Evolutionary conservation across 805 yeast genomes (phyloP).

Genomic region (Komagataella phaffii): DNA sequence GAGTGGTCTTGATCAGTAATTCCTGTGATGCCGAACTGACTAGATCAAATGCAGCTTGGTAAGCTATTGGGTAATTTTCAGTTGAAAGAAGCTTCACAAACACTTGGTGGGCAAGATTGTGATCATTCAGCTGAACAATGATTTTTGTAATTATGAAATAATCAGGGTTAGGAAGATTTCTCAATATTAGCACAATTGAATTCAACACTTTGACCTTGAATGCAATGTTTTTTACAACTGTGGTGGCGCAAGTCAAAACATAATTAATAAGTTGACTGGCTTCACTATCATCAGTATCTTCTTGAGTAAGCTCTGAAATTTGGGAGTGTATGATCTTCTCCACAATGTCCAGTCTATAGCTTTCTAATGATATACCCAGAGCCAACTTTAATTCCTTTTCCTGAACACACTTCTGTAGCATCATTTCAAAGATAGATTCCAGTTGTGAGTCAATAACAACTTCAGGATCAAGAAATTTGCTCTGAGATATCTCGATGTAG

Average conservation of each 20-base stretch:
- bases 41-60: slow-evolving; percentile 90
- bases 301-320: slow-evolving; percentile 21
- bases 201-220: slow-evolving; percentile 58
- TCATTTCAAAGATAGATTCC: slow-evolving; percentile 62
- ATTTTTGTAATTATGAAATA: slow-evolving; percentile 77
- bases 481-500: slow-evolving; percentile 56
- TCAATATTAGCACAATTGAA: slow-evolving; percentile 46
- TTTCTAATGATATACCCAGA: slow-evolving; percentile 82
- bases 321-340: slow-evolving; percentile 37
- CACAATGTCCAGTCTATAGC: slow-evolving; percentile 74
- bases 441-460: slow-evolving; percentile 45
- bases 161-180: slow-evolving; percentile 52
- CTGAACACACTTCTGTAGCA: slow-evolving; percentile 69
- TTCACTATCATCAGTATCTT: slow-evolving; percentile 38
- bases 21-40: slow-evolving; percentile 89
- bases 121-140: slow-evolving; percentile 77
- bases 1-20: slow-evolving; percentile 46
- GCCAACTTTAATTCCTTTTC: slow-evolving; percentile 69
- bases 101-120: slow-evolving; percentile 50
- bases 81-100: slow-evolving; percentile 43
- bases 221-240: slow-evolving; percentile 47
- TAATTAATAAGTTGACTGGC: slow-evolving; percentile 33
- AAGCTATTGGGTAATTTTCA: slow-evolving; percentile 44
- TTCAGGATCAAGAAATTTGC: slow-evolving; percentile 22
- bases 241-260: slow-evolving; percentile 59